phyloP scores from a whole-genome alignment of 177 flowering plant genomes.

The Vitis hybrid region DNA sequence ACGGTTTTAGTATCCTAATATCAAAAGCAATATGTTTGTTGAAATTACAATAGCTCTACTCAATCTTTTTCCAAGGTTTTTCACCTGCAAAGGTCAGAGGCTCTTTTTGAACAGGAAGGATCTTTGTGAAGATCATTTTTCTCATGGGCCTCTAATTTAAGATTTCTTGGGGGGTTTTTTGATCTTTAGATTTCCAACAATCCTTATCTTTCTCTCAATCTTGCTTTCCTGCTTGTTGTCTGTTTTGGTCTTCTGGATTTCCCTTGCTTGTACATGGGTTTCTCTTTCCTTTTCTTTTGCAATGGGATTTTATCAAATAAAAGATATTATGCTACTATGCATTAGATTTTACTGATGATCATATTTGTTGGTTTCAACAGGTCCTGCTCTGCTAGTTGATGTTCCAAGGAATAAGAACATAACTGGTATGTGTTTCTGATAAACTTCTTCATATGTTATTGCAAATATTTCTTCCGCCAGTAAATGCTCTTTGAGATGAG shows the following conservation, averaged over 20 bases:
- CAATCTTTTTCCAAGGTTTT: background rate
- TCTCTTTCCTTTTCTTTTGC: background rate
- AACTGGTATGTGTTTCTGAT: constrained; percentile 42
- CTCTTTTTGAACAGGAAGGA: no score
- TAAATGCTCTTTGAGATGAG: background rate
- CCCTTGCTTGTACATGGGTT: background rate
- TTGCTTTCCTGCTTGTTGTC: background rate
- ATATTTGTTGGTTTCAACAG: constrained; percentile 26
- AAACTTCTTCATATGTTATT: no score
- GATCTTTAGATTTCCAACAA: no score
- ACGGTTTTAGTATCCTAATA: background rate
- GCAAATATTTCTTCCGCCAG: background rate
- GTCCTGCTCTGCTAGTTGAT: constrained; percentile 76
- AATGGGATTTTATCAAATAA: background rate
- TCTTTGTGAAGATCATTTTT: no score
- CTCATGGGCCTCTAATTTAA: no score
- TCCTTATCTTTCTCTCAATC: no score
- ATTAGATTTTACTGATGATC: background rate
- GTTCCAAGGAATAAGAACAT: constrained; percentile 77
- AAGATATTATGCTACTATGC: background rate
- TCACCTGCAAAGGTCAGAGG: no score
- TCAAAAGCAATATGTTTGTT: background rate
- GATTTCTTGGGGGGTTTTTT: no score
- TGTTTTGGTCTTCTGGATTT: background rate
- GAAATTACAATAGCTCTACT: background rate